Percentiles rank a stretch among this genome's conserved stretches.
phyloP scores from a whole-genome alignment of 495 filamentous ascomycete species.

The Aspergillus avenaceus region DNA sequence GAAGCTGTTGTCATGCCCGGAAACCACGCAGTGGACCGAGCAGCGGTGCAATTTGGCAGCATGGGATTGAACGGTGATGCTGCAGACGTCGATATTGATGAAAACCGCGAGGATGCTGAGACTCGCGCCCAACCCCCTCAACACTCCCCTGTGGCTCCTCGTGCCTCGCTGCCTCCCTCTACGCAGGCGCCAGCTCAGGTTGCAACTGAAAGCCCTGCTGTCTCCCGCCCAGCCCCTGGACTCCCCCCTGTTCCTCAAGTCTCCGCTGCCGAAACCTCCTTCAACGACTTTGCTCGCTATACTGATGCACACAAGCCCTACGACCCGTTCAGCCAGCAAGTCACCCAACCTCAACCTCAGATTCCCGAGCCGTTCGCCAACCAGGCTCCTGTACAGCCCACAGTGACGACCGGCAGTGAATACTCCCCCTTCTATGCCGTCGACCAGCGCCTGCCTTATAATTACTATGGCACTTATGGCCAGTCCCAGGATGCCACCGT shows the following conservation, averaged over 20 bases:
- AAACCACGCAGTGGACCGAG: conserved; percentile 91
- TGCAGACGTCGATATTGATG: conserved; percentile 79
- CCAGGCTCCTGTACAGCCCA: conserved; percentile 48
- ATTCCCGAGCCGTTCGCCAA: conserved; percentile 54
- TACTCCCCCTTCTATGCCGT: conserved; percentile 84
- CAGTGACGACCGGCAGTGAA: conserved; percentile 65
- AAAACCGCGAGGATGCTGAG: conserved; percentile 90
- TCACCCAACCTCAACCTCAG: conserved; percentile 60
- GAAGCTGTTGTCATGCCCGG: conserved; percentile 98
- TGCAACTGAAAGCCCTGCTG: conserved; percentile 52
- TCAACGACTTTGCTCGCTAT: conserved; percentile 63
- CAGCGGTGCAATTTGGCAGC: conserved; percentile 96
- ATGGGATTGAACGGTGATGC: conserved; percentile 80
- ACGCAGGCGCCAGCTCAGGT: conserved; percentile 44
- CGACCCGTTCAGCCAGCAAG: conserved; percentile 81
- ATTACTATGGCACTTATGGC: conserved; percentile 73
- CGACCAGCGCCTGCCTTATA: conserved; percentile 75
- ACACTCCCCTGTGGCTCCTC: conserved; percentile 87
- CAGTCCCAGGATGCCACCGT: conserved; percentile 75
- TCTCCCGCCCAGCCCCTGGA: conserved; percentile 65
- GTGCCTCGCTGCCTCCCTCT: conserved; percentile 83
- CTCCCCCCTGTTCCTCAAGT: conserved; percentile 63
- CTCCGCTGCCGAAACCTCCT: conserved; percentile 45
- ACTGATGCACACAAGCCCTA: conserved; percentile 76
- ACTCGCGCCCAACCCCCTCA: conserved; percentile 92